phyloP scores from a whole-genome alignment of 2,329 filamentous ascomycete species.

The Huntiella abstrusa region DNA sequence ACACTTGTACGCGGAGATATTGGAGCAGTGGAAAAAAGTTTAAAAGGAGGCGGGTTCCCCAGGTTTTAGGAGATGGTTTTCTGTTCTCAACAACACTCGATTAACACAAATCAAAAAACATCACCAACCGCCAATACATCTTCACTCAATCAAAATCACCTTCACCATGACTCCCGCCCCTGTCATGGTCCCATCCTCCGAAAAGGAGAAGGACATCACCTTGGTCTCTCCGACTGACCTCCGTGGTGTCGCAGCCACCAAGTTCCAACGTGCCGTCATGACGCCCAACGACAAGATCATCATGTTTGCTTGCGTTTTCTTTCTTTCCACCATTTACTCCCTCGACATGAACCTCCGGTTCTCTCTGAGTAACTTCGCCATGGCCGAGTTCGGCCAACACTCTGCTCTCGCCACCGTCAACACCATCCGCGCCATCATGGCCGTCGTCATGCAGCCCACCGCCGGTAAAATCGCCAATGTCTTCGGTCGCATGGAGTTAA shows the following conservation, averaged over 20 bases:
- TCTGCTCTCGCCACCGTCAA: slow-evolving; percentile 38
- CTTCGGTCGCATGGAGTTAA: slow-evolving; percentile 39
- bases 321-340: slow-evolving; percentile 44
- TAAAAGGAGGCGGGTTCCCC: no score
- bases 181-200: no score
- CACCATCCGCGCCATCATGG: slow-evolving; percentile 37
- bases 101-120: no score
- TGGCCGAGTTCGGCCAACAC: slow-evolving; percentile 29
- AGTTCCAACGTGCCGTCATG: slow-evolving; percentile 34
- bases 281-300: slow-evolving; percentile 31
- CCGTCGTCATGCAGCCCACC: slow-evolving; percentile 36
- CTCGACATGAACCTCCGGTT: slow-evolving; percentile 38
- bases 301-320: slow-evolving; percentile 41
- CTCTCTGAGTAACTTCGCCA: slow-evolving; percentile 36
- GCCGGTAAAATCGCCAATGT: slow-evolving; percentile 37
- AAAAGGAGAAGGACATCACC: no score
- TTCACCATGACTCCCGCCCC: neutral
- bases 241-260: slow-evolving; percentile 39
- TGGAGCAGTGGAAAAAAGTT: no score
- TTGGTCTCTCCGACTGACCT: slow-evolving; percentile 16
- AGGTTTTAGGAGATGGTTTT: no score
- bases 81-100: no score
- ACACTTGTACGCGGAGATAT: no score
- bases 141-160: neutral
- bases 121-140: neutral